Conservation (phyloP, 768 basidiomycete genomes). For the Suillus cothurnatus region DNA sequence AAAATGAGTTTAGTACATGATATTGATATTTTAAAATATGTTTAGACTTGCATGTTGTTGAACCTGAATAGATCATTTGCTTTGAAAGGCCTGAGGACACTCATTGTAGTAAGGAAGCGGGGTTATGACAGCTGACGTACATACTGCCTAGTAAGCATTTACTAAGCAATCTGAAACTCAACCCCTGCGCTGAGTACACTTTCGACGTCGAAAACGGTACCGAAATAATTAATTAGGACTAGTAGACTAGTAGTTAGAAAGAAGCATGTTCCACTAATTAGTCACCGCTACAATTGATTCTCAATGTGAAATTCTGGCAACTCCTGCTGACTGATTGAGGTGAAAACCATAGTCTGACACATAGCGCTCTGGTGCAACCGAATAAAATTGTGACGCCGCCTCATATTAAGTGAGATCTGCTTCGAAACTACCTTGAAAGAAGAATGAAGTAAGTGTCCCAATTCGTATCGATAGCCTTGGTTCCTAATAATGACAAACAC, state of each 20-base stretch:
- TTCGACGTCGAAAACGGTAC: too few species aligned
- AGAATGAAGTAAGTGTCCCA: not conserved
- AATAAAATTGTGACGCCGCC: not conserved
- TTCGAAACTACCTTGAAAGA: not conserved
- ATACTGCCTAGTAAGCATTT: too few species aligned
- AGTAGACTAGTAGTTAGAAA: too few species aligned
- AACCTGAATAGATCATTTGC: slow-evolving; percentile 91
- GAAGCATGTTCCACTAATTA: not conserved
- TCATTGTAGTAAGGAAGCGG: slow-evolving; percentile 53
- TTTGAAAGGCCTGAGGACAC: slow-evolving; percentile 81
- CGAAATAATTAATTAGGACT: too few species aligned
- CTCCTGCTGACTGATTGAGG: too few species aligned
- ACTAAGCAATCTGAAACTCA: too few species aligned
- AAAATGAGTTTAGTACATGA: not conserved
- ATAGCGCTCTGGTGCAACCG: not conserved
- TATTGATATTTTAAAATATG: too few species aligned
- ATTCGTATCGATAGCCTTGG: slow-evolving; percentile 15
- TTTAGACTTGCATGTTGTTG: slow-evolving; percentile 74
- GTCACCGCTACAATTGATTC: too few species aligned
- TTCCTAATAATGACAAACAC: slow-evolving; percentile 36
- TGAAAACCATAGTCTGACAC: not conserved
- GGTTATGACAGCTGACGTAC: too few species aligned
- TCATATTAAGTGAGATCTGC: not conserved
- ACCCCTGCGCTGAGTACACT: too few species aligned
- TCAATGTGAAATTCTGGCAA: too few species aligned